Base-by-base conservation (phyloP, 2,329 filamentous ascomycete species). In the Metarhizium album region DNA sequence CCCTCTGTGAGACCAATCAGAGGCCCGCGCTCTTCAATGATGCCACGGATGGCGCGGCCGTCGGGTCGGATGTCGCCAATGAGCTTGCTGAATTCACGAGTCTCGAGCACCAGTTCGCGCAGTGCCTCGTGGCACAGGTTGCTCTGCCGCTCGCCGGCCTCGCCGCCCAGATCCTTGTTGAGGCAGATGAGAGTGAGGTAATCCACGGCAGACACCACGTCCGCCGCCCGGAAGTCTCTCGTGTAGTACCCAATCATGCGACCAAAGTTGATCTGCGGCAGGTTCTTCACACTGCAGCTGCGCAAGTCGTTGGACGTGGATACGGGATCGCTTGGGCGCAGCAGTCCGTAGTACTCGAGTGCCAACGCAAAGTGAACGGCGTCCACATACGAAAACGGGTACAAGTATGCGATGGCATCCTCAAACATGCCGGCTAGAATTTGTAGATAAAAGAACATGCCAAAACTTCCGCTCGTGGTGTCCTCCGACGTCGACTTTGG, bases 221-320 rank as follows among this genome's bases (percentile, higher is more conserved):
- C 84, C 20, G 90, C 90, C 29, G 89, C 88, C 48, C 93, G 85
- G 79, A 98, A 98, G 67, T 96, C 90, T 49, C 86, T 82, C 4
- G 94, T 98, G 73, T 98, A 98, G 66, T 93, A 89, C 40, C 91
- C 94, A 54, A 97, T 76, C 74, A 97, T 87, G 53, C 87, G 85
- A 43, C 88, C 90, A 69, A 97, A 97, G 73, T 93, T 95, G 68
- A 98, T 84, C 65, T 96, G 90, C 4, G 90, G 78, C 55, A 81
- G 75, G 56, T 80, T 78, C 58, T 83, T 80, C 60, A 78, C 86
- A 58, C 81, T 88, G 67, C 81, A 71, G 57, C 74, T 82, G 42
- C 82, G 70, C 45, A 84, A 70, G 59, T 94, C 87, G 62, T 86
- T 85, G 47, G 86, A 82, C 9, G 82, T 82, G 7, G 80, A 79